Evolutionary conservation across 495 filamentous ascomycete genomes (phyloP).

Genomic region (Xylaria venustula): DNA sequence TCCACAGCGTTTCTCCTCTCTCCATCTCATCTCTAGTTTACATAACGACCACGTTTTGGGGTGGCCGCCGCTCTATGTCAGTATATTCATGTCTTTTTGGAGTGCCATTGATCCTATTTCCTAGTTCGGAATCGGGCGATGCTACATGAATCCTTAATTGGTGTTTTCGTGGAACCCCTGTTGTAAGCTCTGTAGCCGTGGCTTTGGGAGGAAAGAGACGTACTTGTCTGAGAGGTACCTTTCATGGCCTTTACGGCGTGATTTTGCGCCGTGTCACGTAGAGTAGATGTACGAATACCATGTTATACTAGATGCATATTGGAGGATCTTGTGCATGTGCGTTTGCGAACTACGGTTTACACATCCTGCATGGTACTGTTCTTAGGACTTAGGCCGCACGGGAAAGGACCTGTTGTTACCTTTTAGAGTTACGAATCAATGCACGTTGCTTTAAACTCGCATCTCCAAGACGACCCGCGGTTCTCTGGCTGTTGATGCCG

Average conservation of each 20-base stretch:
- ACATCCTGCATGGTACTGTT: neutral
- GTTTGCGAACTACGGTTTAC: neutral
- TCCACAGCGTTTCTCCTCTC: neutral
- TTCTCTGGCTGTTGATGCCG: no score
- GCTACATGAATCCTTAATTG: constrained; percentile 5
- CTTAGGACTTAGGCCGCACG: neutral
- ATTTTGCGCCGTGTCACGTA: no score
- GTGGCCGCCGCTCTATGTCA: neutral
- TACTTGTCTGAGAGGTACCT: neutral
- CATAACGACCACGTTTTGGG: neutral
- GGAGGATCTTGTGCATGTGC: neutral
- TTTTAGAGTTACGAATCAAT: neutral
- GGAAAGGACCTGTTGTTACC: neutral
- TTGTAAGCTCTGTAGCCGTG: neutral
- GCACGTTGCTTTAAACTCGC: no score
- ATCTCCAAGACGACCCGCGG: no score
- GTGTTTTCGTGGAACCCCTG: neutral
- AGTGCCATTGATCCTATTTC: neutral
- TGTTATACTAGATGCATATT: neutral
- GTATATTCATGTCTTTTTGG: neutral
- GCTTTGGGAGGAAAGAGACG: neutral
- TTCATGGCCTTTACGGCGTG: no score
- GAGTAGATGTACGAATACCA: neutral
- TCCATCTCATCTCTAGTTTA: neutral
- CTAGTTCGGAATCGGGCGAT: neutral